A percentile compares a stretch with the other conserved stretches of the same genome.
These are phyloP conservation scores for Coemansia sp. DNA, from an alignment of 192 early-diverging fungal genomes.

Conservation along the genomic window DNA sequence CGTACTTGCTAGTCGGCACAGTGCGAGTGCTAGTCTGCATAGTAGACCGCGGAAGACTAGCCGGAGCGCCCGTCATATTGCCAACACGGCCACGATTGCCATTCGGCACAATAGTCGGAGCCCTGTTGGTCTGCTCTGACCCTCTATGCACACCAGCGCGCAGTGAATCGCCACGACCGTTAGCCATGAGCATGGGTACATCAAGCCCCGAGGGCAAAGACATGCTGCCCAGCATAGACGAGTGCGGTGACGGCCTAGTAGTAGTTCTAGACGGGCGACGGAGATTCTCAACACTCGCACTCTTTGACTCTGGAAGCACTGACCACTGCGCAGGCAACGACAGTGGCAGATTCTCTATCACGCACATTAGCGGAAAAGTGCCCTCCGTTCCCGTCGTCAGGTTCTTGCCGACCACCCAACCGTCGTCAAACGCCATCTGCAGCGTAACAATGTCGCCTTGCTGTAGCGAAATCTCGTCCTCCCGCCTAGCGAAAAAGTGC, in stretches of 20 bases:
- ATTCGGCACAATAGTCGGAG: neutral
- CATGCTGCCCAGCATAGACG: conserved; percentile 17
- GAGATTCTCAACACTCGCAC: conserved; percentile 28
- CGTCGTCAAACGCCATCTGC: conserved; percentile 78
- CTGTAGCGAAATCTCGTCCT: conserved; percentile 75
- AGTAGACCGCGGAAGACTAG: neutral
- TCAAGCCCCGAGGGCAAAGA: conserved; percentile 12
- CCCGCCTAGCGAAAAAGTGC: conserved; percentile 66
- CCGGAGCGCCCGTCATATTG: conserved; percentile 5
- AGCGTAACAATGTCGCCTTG: conserved; percentile 71
- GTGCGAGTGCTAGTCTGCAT: conserved; percentile 19
- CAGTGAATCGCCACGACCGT: neutral
- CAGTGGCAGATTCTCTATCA: conserved; percentile 45
- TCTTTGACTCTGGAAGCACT: conserved; percentile 41
- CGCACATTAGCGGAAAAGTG: conserved; percentile 83
- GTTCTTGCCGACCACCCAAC: conserved; percentile 86
- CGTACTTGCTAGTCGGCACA: neutral
- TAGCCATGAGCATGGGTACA: neutral
- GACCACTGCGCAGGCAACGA: conserved; percentile 51
- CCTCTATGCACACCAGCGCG: neutral
- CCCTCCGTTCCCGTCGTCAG: conserved; percentile 66
- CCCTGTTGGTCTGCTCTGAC: neutral
- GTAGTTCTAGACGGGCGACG: conserved; percentile 19
- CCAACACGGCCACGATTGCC: conserved; percentile 21
- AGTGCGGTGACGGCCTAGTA: conserved; percentile 8